Evolutionary conservation across 2,329 filamentous ascomycete species (phyloP).

Genomic region (Xenoacremonium recifei): DNA sequence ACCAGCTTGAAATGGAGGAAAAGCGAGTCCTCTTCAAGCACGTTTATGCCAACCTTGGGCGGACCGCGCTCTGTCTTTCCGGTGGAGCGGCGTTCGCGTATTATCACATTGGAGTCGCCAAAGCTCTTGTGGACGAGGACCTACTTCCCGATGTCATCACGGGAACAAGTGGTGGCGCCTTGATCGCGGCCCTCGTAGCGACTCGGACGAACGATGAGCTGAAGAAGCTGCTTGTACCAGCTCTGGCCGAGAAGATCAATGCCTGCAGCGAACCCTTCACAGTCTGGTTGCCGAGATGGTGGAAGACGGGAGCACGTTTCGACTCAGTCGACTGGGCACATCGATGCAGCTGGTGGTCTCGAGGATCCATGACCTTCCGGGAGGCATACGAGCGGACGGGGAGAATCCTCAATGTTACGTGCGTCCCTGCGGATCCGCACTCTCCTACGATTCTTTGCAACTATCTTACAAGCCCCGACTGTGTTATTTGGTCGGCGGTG

Average conservation of each 20-base stretch:
- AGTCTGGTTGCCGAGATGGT: slow-evolving; percentile 83
- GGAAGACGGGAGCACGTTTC: slow-evolving; percentile 88
- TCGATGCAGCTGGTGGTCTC: slow-evolving; percentile 84
- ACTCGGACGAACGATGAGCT: slow-evolving; percentile 92
- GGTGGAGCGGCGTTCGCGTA: slow-evolving; percentile 94
- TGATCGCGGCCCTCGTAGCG: slow-evolving; percentile 82
- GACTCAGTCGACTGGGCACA: slow-evolving; percentile 90
- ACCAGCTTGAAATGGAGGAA: slow-evolving; percentile 65
- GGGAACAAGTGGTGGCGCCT: slow-evolving; percentile 89
- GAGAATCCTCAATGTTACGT: slow-evolving; percentile 91
- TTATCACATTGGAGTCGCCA: slow-evolving; percentile 92
- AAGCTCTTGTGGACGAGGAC: slow-evolving; percentile 81
- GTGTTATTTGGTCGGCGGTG: slow-evolving; percentile 97
- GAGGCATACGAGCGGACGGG: slow-evolving; percentile 95
- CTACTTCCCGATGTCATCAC: slow-evolving; percentile 92
- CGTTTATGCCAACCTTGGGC: slow-evolving; percentile 84
- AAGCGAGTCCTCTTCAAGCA: slow-evolving; percentile 86
- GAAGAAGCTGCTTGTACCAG: slow-evolving; percentile 79
- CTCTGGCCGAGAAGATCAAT: slow-evolving; percentile 79
- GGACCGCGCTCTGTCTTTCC: slow-evolving; percentile 88
- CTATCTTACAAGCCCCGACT: slow-evolving; percentile 92
- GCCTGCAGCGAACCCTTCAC: slow-evolving; percentile 77
- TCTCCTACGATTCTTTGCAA: slow-evolving; percentile 90
- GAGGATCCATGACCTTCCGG: slow-evolving; percentile 87
- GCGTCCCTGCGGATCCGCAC: slow-evolving; percentile 93